Percentiles rank a stretch among this genome's conserved stretches.
Evolutionary conservation across 2,329 filamentous ascomycete species (phyloP).

Genomic region (Neopestalotiopsis clavispora): DNA sequence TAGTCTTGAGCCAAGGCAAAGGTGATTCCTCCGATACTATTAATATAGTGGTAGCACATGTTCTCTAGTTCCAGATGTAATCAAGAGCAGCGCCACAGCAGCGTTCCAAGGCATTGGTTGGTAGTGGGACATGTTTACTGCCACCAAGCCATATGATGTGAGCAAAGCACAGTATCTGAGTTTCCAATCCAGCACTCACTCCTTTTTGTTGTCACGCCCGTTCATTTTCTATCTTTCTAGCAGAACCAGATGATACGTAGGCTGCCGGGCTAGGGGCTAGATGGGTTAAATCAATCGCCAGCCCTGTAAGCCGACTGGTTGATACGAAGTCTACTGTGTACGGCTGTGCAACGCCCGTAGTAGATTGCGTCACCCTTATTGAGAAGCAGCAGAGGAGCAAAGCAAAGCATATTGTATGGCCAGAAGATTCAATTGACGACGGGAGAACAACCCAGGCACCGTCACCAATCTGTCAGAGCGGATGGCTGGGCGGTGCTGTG

Average conservation of each 20-base stretch:
- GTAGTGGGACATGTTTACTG: neutral
- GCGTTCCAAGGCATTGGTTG: neutral
- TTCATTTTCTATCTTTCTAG: neutral
- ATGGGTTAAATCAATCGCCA: neutral
- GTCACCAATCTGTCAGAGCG: neutral
- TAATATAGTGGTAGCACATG: neutral
- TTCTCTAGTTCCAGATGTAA: neutral
- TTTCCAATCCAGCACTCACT: neutral
- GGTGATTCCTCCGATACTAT: constrained; percentile 6
- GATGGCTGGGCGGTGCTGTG: neutral
- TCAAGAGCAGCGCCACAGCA: constrained; percentile 2
- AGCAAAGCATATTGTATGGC: neutral
- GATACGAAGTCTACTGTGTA: neutral
- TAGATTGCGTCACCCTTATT: neutral
- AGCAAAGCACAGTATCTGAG: neutral
- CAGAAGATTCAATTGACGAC: neutral
- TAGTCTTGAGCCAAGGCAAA: neutral
- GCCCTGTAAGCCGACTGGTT: neutral
- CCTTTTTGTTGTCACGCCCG: neutral
- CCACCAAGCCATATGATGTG: neutral
- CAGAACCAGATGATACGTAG: neutral
- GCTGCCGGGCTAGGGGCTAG: neutral
- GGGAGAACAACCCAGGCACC: neutral
- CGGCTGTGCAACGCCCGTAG: neutral
- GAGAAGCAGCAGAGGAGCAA: neutral